Conservation (phyloP, 345 rosid species). For the Melaleuca alternifolia region DNA sequence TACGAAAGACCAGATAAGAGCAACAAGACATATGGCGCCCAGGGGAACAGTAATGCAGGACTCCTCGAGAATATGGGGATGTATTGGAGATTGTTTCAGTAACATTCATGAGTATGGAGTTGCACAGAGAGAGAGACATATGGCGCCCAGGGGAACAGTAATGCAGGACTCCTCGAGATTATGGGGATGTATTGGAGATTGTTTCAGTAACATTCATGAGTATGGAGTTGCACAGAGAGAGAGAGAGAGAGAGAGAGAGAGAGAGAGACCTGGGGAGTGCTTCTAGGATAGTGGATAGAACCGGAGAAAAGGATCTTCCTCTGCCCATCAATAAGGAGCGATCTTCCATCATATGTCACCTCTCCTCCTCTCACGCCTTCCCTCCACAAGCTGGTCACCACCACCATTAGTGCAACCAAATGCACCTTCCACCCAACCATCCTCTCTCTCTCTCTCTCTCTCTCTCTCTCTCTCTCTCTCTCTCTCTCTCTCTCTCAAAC, state of each 20-base stretch:
- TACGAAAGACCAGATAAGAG: background rate
- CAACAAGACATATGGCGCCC: background rate
- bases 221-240: background rate
- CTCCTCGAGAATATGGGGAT: background rate
- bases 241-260: background rate
- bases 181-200: background rate
- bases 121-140: background rate
- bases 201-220: background rate
- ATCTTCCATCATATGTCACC: constrained; percentile 36
- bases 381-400: background rate
- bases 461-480: background rate
- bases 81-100: background rate
- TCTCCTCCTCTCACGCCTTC: background rate
- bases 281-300: constrained; percentile 54
- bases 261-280: constrained; percentile 42
- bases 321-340: constrained; percentile 39
- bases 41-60: background rate
- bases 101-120: too few species aligned
- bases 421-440: background rate
- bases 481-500: background rate
- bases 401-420: background rate
- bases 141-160: background rate
- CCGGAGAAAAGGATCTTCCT: constrained; percentile 45
- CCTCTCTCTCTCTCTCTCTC: background rate
- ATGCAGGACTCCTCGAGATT: background rate